Evolutionary conservation across 1,284 basidiomycete genomes (phyloP), one percentile per base, ranked within the genome.

Genomic region (Cutaneotrichosporon mucoides): DNA sequence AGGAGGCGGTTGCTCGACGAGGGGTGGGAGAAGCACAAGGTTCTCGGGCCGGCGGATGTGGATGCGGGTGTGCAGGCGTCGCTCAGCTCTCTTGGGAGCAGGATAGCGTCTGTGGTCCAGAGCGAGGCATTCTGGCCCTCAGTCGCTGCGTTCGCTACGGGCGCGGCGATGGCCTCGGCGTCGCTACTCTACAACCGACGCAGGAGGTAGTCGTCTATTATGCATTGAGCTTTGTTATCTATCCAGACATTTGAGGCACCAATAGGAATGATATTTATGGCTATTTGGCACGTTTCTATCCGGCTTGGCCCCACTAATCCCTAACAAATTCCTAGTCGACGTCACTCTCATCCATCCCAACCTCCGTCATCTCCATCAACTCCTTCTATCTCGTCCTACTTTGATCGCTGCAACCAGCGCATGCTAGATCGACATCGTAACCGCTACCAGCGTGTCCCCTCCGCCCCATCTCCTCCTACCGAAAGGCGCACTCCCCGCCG

Each of bases 21-120:
- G 67, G 76, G 81, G 0, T 80, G 79, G 79, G 73, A 78, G 35
- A 72, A 71, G 63, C 68, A 66, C 34, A 66, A 59, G 56, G 68
- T 77, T 5, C 59, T 78, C 3, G 66, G 69, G 0, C 72, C 77
- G 4, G 43, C 54, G 35, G 73, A 76, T 48, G 61, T 70, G 8
- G 67, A 66, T 9, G 53, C 46, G 2, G 43, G 55, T 8, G 9
- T 6, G 35, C 35, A 4, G 49, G 16, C 5, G 33, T 48, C 12
- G 34, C 4, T 24, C 2, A 3, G 24, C 2, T 24, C 24, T 45
- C 8, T 10, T 51, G n/a, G 11, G 11, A 44, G 40, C n/a, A 35
- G 16, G 24, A 47, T 34, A 12, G 10, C 11, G 5, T 11, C 36
- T 2, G 33, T 24, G 12, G 10, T 57, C 10, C 40, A 43, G 42